Evolutionary conservation across 192 early-diverging fungal species (phyloP).

Genomic region (Paraglomus occultum): DNA sequence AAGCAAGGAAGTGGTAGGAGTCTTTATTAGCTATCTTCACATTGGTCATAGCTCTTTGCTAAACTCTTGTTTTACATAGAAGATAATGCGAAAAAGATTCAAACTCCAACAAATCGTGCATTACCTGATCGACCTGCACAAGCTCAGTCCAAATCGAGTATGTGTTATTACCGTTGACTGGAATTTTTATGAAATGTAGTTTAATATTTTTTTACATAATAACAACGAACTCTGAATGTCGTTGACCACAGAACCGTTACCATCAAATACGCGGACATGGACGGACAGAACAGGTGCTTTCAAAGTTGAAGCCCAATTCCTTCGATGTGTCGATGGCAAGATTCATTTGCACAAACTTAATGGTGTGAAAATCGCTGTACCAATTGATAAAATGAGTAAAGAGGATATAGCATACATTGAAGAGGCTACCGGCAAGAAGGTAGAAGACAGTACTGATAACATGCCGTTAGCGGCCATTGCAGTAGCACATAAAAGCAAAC

Average conservation of each 20-base stretch:
- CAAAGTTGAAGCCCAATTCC: constrained; percentile 87
- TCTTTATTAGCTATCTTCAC: neutral
- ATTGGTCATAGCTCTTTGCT: neutral
- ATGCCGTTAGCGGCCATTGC: constrained; percentile 25
- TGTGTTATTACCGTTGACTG: neutral
- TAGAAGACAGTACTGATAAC: constrained; percentile 26
- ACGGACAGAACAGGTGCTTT: constrained; percentile 89
- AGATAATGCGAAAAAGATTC: constrained; percentile 22
- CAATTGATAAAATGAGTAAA: constrained; percentile 80
- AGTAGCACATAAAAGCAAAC: constrained; percentile 33
- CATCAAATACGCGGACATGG: constrained; percentile 81
- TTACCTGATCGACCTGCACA: constrained; percentile 24
- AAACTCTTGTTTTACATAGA: constrained; percentile 1
- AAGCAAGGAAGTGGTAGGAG: constrained; percentile 4
- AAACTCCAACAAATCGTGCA: constrained; percentile 27
- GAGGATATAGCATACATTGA: constrained; percentile 56
- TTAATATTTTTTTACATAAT: no score
- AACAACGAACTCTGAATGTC: neutral
- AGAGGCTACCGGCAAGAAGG: constrained; percentile 46
- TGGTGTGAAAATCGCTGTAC: constrained; percentile 91
- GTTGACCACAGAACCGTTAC: constrained; percentile 43
- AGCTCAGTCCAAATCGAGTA: constrained; percentile 28
- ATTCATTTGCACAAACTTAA: constrained; percentile 94
- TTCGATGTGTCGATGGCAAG: constrained; percentile 77
- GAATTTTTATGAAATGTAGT: no score